Evolutionary conservation across 1,139 yeast species (phyloP), one percentile per base, ranked within the genome.

Genomic region (Trichomonascaceae sp.): DNA sequence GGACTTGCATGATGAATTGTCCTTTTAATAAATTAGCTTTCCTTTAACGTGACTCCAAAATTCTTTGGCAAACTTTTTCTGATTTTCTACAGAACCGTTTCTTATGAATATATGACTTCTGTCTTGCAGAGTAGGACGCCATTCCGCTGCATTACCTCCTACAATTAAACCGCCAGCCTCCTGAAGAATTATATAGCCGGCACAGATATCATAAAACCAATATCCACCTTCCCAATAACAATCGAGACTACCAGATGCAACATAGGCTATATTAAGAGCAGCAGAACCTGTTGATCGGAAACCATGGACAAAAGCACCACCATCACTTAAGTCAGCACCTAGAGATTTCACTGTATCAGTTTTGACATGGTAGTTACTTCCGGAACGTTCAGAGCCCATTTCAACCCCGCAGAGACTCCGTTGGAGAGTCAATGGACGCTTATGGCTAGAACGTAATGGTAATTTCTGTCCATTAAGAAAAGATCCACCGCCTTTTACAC

Each of bases 161-260:
- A 79, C 83, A 47, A 80, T 65, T 24, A 66, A 61, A 15, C 85
- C 85, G 12, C 85, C 85, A 1, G 85, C 79, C 63, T 82, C 85
- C 43, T 72, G 70, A 10, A 81, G 63, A 55, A 82, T 78, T 56
- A 82, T 74, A 84, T 84, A 81, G 41, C 84, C 84, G 6, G 85
- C 85, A 63, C 84, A 80, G 3, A 81, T 84, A 61, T 82, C 85
- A 85, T 85, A 81, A 7, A 81, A 76, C 59, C 77, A 80, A 65
- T 83, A 80, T 19, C 85, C 84, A 52, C 84, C 84, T 66, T 81
- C 84, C 83, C 85, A 82, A 67, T 81, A 81, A 38, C 80, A 71
- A 61, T 81, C 85, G 43, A 80, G 57, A 53, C 72, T 72, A 3
- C 85, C 85, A 7, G 82, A 72, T 1, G 85, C 84, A 10, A 79